These are phyloP conservation scores for Kregervanrija fluxuum DNA, from an alignment of 805 yeast species.

Conservation along the genomic window DNA sequence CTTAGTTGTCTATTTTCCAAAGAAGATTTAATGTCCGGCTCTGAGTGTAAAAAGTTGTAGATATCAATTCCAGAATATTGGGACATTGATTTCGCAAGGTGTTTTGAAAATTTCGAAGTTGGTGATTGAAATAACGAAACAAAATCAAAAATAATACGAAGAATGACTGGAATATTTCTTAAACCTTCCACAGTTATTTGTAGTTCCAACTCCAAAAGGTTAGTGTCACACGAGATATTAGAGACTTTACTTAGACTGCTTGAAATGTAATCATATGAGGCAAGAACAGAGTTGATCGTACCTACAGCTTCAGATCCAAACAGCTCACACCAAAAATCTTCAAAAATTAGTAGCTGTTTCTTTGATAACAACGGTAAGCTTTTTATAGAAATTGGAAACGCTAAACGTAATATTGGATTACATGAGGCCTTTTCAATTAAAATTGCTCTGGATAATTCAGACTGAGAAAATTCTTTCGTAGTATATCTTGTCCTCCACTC, in stretches of 20 bases:
- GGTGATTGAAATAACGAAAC: constrained; percentile 12
- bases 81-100: constrained; percentile 35
- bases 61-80: constrained; percentile 43
- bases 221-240: constrained; percentile 12
- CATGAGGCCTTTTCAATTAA: constrained; percentile 28
- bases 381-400: constrained; percentile 27
- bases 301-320: constrained; percentile 57
- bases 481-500: constrained; percentile 19
- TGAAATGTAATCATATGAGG: constrained; percentile 28
- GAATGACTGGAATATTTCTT: constrained; percentile 27
- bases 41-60: constrained; percentile 38
- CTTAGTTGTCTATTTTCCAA: constrained; percentile 41
- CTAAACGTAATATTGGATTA: constrained; percentile 34
- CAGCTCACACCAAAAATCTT: constrained; percentile 45
- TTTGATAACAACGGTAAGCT: constrained; percentile 6
- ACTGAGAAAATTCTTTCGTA: constrained; percentile 18
- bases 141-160: constrained; percentile 30
- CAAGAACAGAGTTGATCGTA: constrained; percentile 39
- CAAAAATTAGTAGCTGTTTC: constrained; percentile 25
- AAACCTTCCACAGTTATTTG: constrained; percentile 41
- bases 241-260: constrained; percentile 33
- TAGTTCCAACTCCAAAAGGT: constrained; percentile 40
- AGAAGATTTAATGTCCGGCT: constrained; percentile 31
- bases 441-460: constrained; percentile 24
- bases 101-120: constrained; percentile 8